Conservation (phyloP, 139 green algal genomes). For the Asterochloris sp. region DNA sequence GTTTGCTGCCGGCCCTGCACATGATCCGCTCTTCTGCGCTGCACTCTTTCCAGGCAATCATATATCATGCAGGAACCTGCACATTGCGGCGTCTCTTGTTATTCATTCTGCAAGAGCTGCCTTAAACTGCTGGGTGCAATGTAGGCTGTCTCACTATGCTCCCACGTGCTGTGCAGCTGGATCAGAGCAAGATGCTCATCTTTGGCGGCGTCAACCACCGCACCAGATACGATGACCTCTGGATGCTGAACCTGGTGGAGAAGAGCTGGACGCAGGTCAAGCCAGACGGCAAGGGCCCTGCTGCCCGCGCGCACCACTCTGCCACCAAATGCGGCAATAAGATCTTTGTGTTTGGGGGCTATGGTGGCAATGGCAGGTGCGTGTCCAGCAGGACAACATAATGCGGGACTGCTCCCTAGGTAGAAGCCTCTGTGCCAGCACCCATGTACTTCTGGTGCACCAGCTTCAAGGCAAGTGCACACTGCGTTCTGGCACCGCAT, state of each 20-base stretch:
- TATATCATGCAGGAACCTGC: not conserved
- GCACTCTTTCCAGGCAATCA: not conserved
- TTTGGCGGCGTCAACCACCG: slow-evolving; percentile 79
- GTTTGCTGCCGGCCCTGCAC: not conserved
- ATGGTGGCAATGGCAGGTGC: slow-evolving; percentile 38
- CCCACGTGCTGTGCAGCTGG: slow-evolving; percentile 40
- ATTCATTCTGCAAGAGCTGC: not conserved
- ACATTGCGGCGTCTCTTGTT: not conserved
- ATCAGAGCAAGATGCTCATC: slow-evolving; percentile 62
- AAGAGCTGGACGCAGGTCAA: slow-evolving; percentile 53
- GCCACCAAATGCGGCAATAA: slow-evolving; percentile 58
- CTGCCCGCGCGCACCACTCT: slow-evolving; percentile 71
- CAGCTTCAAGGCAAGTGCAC: too few relatives aligned
- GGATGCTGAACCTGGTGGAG: slow-evolving; percentile 59
- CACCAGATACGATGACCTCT: slow-evolving; percentile 73
- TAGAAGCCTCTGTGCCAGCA: too few relatives aligned
- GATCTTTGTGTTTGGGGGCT: slow-evolving; percentile 71
- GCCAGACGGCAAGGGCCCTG: slow-evolving; percentile 40
- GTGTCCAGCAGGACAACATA: slow-evolving; percentile 27
- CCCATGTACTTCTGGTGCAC: too few relatives aligned
- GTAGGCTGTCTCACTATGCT: not conserved
- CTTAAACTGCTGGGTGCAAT: not conserved
- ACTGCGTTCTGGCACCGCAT: too few relatives aligned
- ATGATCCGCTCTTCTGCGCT: not conserved
- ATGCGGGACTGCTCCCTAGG: slow-evolving; percentile 24